Evolutionary conservation across 352 stramenopile genomes (phyloP).

Genomic region (Globisporangium apiculatum): DNA sequence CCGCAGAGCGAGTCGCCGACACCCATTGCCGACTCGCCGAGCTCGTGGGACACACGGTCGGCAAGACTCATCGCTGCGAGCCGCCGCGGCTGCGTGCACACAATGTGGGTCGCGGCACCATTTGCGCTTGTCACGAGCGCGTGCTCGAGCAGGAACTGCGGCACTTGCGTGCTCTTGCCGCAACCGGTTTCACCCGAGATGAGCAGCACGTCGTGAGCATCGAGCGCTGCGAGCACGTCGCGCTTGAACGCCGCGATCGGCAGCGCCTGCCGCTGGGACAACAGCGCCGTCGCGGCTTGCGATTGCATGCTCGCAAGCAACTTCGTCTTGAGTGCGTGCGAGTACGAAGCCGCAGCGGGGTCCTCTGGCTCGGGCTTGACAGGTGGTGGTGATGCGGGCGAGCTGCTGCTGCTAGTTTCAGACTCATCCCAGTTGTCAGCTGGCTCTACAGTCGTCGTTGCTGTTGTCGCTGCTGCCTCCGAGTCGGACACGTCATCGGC

Average conservation of each 20-base stretch:
- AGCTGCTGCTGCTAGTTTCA: neutral
- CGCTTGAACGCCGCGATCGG: slow-evolving; percentile 73
- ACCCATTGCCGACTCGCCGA: slow-evolving; percentile 72
- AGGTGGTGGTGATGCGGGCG: neutral
- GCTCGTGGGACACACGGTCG: slow-evolving; percentile 90
- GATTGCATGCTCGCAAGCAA: slow-evolving; percentile 30
- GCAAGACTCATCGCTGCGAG: slow-evolving; percentile 95
- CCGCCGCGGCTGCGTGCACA: slow-evolving; percentile 95
- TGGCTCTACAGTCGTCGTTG: neutral
- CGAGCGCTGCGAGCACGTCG: slow-evolving; percentile 78
- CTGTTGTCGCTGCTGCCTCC: neutral
- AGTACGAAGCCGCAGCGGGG: slow-evolving; percentile 17
- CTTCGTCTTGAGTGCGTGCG: slow-evolving; percentile 28
- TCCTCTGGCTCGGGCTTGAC: slow-evolving; percentile 18
- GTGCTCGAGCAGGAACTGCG: slow-evolving; percentile 95
- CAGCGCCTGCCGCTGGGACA: slow-evolving; percentile 42
- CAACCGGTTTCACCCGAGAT: slow-evolving; percentile 94
- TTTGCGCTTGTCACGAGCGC: slow-evolving; percentile 50
- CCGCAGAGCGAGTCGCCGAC: slow-evolving; percentile 58
- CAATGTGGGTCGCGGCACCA: slow-evolving; percentile 86
- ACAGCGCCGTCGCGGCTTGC: slow-evolving; percentile 30
- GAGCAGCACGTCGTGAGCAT: slow-evolving; percentile 86
- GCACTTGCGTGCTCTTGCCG: slow-evolving; percentile 95
- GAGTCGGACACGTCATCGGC: slow-evolving; percentile 34
- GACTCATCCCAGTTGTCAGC: slow-evolving; percentile 1